Percentiles rank a stretch among this genome's conserved stretches.
Conservation (phyloP, 2,329 filamentous ascomycete species). For the Fusarium nurragi region DNA sequence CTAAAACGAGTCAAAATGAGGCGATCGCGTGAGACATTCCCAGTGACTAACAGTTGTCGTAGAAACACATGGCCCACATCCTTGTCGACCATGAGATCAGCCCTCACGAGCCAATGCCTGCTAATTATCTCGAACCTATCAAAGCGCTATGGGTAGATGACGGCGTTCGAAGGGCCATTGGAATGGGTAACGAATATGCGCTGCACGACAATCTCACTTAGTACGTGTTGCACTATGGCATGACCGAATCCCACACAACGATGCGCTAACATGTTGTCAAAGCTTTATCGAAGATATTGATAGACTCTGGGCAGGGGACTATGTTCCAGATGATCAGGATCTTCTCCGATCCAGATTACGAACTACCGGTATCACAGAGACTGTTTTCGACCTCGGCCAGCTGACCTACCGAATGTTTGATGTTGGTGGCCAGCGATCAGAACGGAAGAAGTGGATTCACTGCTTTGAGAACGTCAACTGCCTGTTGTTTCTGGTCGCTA, state of each 20-base stretch:
- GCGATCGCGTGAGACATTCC: slow-evolving; percentile 31
- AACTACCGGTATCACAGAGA: slow-evolving; percentile 96
- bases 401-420: slow-evolving; percentile 98
- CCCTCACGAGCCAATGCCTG: slow-evolving; percentile 81
- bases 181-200: slow-evolving; percentile 95
- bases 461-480: slow-evolving; percentile 96
- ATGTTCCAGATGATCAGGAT: slow-evolving; percentile 93
- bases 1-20: neutral
- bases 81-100: slow-evolving; percentile 84
- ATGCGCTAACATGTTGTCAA: slow-evolving; percentile 51
- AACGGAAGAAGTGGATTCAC: slow-evolving; percentile 98
- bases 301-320: slow-evolving; percentile 77
- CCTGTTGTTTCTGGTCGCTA: slow-evolving; percentile 90
- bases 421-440: slow-evolving; percentile 89
- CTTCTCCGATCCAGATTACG: slow-evolving; percentile 88
- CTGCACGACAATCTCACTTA: slow-evolving; percentile 95
- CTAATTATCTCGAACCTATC: slow-evolving; percentile 82
- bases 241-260: neutral
- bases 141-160: slow-evolving; percentile 84
- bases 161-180: slow-evolving; percentile 87
- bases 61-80: slow-evolving; percentile 83
- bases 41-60: slow-evolving; percentile 50
- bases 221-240: slow-evolving; percentile 61
- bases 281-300: slow-evolving; percentile 84
- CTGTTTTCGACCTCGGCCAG: slow-evolving; percentile 89